Evolutionary conservation across 1,284 basidiomycete species (phyloP).

Genomic region (Tetrapyrgos nigripes): DNA sequence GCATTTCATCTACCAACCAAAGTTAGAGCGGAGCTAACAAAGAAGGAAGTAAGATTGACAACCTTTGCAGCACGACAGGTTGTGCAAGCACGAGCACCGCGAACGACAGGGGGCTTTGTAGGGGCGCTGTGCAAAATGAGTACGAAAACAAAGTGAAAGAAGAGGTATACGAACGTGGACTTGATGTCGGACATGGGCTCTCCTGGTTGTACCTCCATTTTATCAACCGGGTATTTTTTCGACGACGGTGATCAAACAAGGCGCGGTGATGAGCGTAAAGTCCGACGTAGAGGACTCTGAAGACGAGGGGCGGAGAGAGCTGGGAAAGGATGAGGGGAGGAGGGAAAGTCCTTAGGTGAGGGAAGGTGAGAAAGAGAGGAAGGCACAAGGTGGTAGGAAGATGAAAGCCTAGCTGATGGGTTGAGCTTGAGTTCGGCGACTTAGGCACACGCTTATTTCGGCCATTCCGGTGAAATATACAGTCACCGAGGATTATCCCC

Average conservation of each 20-base stretch:
- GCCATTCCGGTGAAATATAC: too few relatives aligned
- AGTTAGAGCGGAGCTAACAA: conserved; percentile 21
- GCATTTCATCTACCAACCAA: conserved; percentile 76
- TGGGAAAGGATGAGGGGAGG: conserved; percentile 19
- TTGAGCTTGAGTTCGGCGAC: too few relatives aligned
- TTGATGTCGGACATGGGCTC: conserved; percentile 41
- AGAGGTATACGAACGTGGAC: conserved; percentile 19
- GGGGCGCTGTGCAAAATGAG: conserved; percentile 9
- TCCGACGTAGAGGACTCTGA: conserved; percentile 27
- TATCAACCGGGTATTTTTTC: conserved; percentile 10
- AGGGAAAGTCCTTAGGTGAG: conserved; percentile 15
- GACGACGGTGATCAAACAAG: conserved; percentile 46
- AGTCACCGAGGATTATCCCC: too few relatives aligned
- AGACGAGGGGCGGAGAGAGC: conserved; percentile 17
- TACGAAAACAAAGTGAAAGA: conserved; percentile 16
- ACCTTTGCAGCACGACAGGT: conserved; percentile 86
- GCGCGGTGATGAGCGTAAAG: conserved; percentile 18
- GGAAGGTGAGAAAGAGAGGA: conserved; percentile 19
- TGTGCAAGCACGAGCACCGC: conserved; percentile 22
- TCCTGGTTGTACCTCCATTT: conserved; percentile 29
- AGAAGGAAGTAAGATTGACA: conserved; percentile 21
- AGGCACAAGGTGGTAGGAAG: conserved; percentile 14
- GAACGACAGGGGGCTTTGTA: conserved; percentile 34
- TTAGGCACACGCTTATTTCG: too few relatives aligned
- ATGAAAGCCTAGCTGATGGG: conserved; percentile 15